A percentile compares a stretch with the other conserved stretches of the same genome.
Conservation (phyloP, 2,329 filamentous ascomycete genomes). For the Exophiala viscosa region DNA sequence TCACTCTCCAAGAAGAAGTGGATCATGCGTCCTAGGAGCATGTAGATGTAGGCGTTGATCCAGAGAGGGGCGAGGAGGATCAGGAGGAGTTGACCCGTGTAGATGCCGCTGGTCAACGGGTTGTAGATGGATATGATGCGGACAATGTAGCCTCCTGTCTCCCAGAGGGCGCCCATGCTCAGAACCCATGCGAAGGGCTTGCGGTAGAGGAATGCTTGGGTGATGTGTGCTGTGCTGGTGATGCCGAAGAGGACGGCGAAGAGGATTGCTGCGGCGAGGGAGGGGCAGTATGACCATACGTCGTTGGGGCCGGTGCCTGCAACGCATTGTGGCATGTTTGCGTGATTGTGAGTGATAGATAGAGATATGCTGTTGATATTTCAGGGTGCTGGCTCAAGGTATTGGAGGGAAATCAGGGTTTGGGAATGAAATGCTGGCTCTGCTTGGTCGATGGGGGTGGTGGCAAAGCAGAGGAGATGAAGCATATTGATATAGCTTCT, state of each 20-base stretch:
- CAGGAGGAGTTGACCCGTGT: slow-evolving; percentile 39
- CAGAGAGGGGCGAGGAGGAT: slow-evolving; percentile 45
- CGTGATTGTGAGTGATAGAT: too few species aligned
- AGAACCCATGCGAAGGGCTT: slow-evolving; percentile 45
- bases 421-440: too few species aligned
- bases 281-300: slow-evolving; percentile 38
- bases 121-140: slow-evolving; percentile 29
- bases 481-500: too few species aligned
- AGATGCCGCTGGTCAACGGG: slow-evolving; percentile 12
- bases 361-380: too few species aligned
- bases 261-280: slow-evolving; percentile 35
- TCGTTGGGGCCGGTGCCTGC: slow-evolving; percentile 12
- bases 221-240: slow-evolving; percentile 33
- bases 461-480: too few species aligned
- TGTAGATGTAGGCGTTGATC: slow-evolving; percentile 50
- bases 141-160: slow-evolving; percentile 38
- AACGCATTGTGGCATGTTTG: slow-evolving; percentile 6
- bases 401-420: too few species aligned
- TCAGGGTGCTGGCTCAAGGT: too few species aligned
- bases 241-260: slow-evolving; percentile 38
- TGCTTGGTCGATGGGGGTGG: too few species aligned
- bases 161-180: slow-evolving; percentile 44
- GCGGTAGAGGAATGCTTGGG: slow-evolving; percentile 35
- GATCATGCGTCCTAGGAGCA: slow-evolving; percentile 47
- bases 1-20: slow-evolving; percentile 41